A percentile compares a stretch with the other conserved stretches of the same genome.
These are phyloP conservation scores for Castanea crenata DNA, from an alignment of 306 rosid species.

Conservation along the genomic window DNA sequence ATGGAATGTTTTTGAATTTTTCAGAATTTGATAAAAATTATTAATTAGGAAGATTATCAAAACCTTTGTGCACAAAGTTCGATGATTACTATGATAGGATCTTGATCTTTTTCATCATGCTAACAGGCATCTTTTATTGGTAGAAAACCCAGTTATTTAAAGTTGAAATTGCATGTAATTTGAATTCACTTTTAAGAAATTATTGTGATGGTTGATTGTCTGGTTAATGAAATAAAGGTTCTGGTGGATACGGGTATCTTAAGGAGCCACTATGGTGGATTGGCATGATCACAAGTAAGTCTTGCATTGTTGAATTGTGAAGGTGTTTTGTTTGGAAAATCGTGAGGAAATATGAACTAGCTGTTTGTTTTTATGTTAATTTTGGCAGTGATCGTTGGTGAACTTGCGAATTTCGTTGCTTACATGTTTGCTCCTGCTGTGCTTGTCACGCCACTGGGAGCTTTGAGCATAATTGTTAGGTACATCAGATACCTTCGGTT, in stretches of 20 bases:
- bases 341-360: not conserved
- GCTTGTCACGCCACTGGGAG: slow-evolving; percentile 92
- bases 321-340: not conserved
- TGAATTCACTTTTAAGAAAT: not conserved
- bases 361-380: slow-evolving; percentile 2
- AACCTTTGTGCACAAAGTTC: not conserved
- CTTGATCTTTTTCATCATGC: not conserved
- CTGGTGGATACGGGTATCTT: slow-evolving; percentile 85
- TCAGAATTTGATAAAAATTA: not conserved
- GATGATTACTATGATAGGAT: not conserved
- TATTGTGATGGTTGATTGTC: not conserved
- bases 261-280: slow-evolving; percentile 89
- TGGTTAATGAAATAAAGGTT: slow-evolving; percentile 8
- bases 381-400: slow-evolving; percentile 80
- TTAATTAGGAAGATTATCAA: not conserved
- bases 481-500: slow-evolving; percentile 4
- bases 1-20: not conserved
- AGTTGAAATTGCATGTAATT: not conserved
- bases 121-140: not conserved
- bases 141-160: not conserved
- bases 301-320: not conserved
- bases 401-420: slow-evolving; percentile 82
- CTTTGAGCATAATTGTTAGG: slow-evolving; percentile 93
- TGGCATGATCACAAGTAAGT: slow-evolving; percentile 86
- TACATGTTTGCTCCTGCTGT: slow-evolving; percentile 82